These are phyloP conservation scores for Fusarium nygamai DNA, from an alignment of 2,329 filamentous ascomycete genomes.

Conservation along the genomic window DNA sequence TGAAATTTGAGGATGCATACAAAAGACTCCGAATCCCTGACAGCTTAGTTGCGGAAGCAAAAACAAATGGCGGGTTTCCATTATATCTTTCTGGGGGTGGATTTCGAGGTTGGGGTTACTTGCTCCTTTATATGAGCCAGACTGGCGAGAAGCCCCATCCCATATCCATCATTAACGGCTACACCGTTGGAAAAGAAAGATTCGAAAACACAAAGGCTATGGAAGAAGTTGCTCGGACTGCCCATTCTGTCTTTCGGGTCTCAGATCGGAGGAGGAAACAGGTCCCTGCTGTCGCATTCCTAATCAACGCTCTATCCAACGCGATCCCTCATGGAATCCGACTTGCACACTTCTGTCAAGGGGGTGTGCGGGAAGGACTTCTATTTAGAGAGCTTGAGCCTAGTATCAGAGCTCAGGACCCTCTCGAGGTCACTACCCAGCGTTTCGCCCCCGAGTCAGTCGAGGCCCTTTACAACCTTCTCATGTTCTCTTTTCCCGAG, in stretches of 20 bases:
- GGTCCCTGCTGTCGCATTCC: conserved; percentile 20
- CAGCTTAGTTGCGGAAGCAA: conserved; percentile 2
- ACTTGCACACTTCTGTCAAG: conserved; percentile 23
- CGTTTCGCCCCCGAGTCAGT: conserved; percentile 15
- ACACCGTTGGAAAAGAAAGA: conserved; percentile 8
- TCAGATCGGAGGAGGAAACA: conserved; percentile 21
- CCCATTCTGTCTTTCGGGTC: conserved; percentile 20
- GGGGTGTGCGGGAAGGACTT: conserved; percentile 19
- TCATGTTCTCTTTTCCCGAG: conserved; percentile 5
- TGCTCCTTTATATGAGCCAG: conserved; percentile 23
- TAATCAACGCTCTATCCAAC: conserved; percentile 15
- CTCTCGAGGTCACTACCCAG: conserved; percentile 16
- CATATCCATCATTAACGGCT: conserved; percentile 25
- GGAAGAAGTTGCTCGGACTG: conserved; percentile 24
- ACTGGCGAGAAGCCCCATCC: neutral
- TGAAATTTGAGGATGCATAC: conserved; percentile 12
- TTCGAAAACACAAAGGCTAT: conserved; percentile 25
- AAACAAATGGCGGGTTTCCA: conserved; percentile 15
- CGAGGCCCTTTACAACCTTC: neutral
- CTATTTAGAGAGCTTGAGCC: conserved; percentile 18
- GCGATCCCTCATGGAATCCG: conserved; percentile 19
- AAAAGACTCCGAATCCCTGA: conserved; percentile 11
- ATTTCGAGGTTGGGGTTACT: conserved; percentile 23
- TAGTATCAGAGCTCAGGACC: conserved; percentile 15
- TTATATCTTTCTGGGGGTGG: conserved; percentile 21